A percentile compares a stretch with the other conserved stretches of the same genome.
These are phyloP conservation scores for Endothia cerciana DNA, from an alignment of 2,329 filamentous ascomycete species.

Conservation along the genomic window DNA sequence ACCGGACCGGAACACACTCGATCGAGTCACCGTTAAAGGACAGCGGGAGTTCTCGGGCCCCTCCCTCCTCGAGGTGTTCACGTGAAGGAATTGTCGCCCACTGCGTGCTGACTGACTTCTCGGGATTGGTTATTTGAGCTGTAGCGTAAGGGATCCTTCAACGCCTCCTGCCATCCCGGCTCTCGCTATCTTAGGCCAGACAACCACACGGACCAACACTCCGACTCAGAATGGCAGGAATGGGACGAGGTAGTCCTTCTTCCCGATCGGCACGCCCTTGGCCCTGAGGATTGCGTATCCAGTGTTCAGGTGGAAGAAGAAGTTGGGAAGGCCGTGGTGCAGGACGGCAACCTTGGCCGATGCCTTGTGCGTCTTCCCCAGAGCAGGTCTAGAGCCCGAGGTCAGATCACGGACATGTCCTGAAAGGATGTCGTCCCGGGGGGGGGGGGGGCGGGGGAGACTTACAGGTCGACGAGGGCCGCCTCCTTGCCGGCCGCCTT, in stretches of 20 bases:
- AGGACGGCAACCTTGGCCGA: slow-evolving; percentile 47
- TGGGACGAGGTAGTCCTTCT: slow-evolving; percentile 53
- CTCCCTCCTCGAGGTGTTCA: too few species aligned
- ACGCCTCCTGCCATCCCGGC: background rate
- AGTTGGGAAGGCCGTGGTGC: slow-evolving; percentile 57
- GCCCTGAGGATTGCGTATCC: slow-evolving; percentile 61
- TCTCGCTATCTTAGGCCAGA: background rate
- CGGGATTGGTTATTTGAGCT: background rate
- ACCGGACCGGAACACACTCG: too few species aligned
- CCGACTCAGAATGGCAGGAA: slow-evolving; percentile 25
- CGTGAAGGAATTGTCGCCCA: too few species aligned
- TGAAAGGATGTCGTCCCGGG: background rate
- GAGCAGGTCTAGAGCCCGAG: slow-evolving; percentile 15
- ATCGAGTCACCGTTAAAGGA: too few species aligned
- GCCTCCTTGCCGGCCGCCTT: slow-evolving; percentile 35
- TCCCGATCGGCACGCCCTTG: slow-evolving; percentile 61
- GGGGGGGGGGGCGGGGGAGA: background rate
- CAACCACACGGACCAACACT: background rate
- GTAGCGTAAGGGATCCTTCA: background rate
- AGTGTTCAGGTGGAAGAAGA: slow-evolving; percentile 62
- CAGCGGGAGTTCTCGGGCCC: too few species aligned
- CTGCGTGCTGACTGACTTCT: too few species aligned
- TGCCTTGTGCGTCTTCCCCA: slow-evolving; percentile 23
- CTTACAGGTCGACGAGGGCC: slow-evolving; percentile 36
- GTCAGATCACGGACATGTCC: background rate